phyloP scores from a whole-genome alignment of 371 early-diverging fungal genomes.

The Mortierella sp. region DNA sequence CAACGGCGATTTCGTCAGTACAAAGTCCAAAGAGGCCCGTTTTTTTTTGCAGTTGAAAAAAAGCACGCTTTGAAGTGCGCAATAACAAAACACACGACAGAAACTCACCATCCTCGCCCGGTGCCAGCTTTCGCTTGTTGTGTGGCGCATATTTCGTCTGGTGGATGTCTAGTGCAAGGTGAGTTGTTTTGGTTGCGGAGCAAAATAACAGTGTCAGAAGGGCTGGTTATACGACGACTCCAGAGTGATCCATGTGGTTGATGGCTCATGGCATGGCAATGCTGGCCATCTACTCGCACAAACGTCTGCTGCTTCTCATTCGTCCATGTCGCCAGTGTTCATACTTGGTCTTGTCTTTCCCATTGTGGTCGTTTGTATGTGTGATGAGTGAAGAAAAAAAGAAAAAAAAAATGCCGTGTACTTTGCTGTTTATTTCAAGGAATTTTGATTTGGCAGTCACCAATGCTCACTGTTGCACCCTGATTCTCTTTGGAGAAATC shows the following conservation, averaged over 20 bases:
- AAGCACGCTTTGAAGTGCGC: background rate
- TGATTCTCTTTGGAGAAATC: slow-evolving; percentile 38
- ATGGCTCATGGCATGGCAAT: too few relatives aligned
- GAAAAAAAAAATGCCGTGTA: background rate
- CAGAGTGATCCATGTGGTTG: background rate
- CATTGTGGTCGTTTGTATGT: slow-evolving; percentile 24
- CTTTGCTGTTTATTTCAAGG: slow-evolving; percentile 15
- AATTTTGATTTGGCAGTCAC: slow-evolving; percentile 16
- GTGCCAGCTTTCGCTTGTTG: slow-evolving; percentile 43
- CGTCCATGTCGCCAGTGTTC: background rate
- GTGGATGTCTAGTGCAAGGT: slow-evolving; percentile 33
- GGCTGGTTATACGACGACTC: background rate
- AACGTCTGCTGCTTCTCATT: background rate
- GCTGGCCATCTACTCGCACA: too few relatives aligned
- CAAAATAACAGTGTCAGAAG: background rate
- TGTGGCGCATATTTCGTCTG: slow-evolving; percentile 51
- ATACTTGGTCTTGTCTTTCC: slow-evolving; percentile 55
- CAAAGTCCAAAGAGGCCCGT: background rate
- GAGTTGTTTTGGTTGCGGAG: background rate
- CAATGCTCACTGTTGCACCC: slow-evolving; percentile 23
- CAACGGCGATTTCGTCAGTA: too few relatives aligned
- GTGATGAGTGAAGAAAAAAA: background rate
- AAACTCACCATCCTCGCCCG: slow-evolving; percentile 35
- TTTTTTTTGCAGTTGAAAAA: background rate
- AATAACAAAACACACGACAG: background rate